Percentiles rank a stretch among this genome's conserved stretches.
Conservation (phyloP, 352 stramenopile genomes). For the Phytophthora sp. region DNA sequence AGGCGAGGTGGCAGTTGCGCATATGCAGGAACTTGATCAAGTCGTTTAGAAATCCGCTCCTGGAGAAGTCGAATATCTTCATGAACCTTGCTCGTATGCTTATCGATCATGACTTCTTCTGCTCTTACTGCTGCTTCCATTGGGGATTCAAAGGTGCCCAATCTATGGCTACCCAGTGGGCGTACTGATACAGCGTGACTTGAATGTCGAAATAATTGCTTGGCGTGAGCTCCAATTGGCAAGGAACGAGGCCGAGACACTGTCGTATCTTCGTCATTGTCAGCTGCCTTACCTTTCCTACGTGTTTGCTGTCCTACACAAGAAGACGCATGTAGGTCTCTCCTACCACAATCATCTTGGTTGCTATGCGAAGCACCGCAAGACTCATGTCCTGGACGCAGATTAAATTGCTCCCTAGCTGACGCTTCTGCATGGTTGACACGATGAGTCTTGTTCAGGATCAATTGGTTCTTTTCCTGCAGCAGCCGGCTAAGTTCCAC, state of each 20-base stretch:
- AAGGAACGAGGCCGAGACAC: neutral
- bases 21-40: constrained; percentile 45
- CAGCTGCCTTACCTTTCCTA: too few relatives aligned
- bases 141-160: neutral
- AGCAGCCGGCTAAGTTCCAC: constrained; percentile 59
- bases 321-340: neutral
- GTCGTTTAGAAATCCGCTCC: constrained; percentile 61
- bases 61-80: constrained; percentile 77
- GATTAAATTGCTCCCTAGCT: neutral
- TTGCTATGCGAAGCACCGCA: neutral
- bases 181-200: neutral
- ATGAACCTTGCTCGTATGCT: constrained; percentile 69
- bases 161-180: neutral
- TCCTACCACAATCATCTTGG: constrained; percentile 6
- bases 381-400: constrained; percentile 1
- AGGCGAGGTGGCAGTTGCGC: constrained; percentile 7
- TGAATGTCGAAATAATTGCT: neutral
- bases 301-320: constrained; percentile 20
- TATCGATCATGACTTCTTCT: constrained; percentile 56
- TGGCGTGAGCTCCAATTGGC: neutral
- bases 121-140: neutral
- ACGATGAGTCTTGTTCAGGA: constrained; percentile 47
- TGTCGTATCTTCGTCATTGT: neutral
- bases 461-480: constrained; percentile 76
- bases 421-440: constrained; percentile 21